phyloP scores from a whole-genome alignment of 2,329 filamentous ascomycete genomes.

The Cladosporium velox region DNA sequence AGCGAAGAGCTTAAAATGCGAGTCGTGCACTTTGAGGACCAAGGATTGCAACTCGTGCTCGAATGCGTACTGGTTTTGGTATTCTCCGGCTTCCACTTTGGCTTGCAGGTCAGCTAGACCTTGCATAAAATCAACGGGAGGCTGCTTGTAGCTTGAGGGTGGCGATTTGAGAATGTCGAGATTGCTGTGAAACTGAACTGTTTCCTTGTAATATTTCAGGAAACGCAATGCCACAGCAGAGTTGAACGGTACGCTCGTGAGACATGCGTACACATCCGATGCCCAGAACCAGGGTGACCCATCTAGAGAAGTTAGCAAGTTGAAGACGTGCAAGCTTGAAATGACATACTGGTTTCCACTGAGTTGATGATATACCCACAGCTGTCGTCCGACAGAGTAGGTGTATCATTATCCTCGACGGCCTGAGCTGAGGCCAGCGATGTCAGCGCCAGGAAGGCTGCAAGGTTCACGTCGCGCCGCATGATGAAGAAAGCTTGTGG shows the following conservation, averaged over 20 bases:
- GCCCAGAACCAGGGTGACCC: conserved; percentile 1
- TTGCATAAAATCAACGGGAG: conserved; percentile 42
- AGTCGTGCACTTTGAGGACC: conserved; percentile 43
- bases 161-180: conserved; percentile 44
- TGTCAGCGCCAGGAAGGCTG: not conserved
- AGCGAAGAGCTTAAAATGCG: conserved; percentile 37
- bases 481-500: not conserved
- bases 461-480: not conserved
- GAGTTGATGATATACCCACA: not conserved
- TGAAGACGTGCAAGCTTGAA: not conserved
- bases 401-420: not conserved
- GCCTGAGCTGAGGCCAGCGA: not conserved
- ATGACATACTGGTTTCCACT: not conserved
- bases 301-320: not conserved
- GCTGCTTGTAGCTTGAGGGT: conserved; percentile 40
- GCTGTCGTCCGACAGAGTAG: not conserved
- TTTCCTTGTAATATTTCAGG: conserved; percentile 45
- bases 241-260: conserved; percentile 46
- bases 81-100: conserved; percentile 35
- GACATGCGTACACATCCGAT: conserved; percentile 42
- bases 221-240: conserved; percentile 42
- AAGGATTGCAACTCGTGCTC: conserved; percentile 41
- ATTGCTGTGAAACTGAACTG: conserved; percentile 44
- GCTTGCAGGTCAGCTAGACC: conserved; percentile 40
- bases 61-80: conserved; percentile 45